These are phyloP conservation scores for Cicer pinnatifidum DNA, from an alignment of 306 rosid species.

Conservation along the genomic window DNA sequence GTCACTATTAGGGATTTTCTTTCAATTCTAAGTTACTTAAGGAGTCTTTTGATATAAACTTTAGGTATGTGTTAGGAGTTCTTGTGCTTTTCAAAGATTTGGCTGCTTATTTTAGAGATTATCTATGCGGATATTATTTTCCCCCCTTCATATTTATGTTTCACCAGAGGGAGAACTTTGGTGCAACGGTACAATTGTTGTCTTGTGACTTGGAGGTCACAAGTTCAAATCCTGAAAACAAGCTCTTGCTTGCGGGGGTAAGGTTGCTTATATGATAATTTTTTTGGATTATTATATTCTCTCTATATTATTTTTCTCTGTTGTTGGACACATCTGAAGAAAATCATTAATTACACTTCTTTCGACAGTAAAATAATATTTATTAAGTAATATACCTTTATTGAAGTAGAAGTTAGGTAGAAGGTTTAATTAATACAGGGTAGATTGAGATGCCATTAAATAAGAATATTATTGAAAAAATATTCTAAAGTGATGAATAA, in stretches of 20 bases:
- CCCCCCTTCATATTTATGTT: neutral
- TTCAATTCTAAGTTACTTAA: neutral
- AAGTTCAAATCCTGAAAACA: neutral
- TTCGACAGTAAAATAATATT: neutral
- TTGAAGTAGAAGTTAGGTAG: neutral
- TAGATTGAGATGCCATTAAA: neutral
- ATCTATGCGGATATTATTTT: neutral
- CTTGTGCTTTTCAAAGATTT: neutral
- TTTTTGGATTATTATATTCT: neutral
- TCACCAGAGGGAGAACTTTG: neutral
- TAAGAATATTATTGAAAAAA: neutral
- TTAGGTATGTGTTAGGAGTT: conserved; percentile 5
- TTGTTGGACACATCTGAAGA: neutral
- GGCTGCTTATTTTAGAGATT: conserved; percentile 27
- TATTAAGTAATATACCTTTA: neutral
- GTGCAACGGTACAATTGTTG: neutral
- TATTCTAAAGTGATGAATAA: neutral
- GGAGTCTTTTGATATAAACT: neutral
- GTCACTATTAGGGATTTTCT: neutral
- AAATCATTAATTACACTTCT: conserved; percentile 3
- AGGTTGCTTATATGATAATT: conserved; percentile 1
- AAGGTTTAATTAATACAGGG: neutral
- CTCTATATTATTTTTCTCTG: neutral
- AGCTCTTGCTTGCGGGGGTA: neutral
- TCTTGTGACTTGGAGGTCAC: neutral